These are phyloP conservation scores for Nothophytophthora sp. DNA, from an alignment of 352 stramenopile genomes.

Conservation along the genomic window DNA sequence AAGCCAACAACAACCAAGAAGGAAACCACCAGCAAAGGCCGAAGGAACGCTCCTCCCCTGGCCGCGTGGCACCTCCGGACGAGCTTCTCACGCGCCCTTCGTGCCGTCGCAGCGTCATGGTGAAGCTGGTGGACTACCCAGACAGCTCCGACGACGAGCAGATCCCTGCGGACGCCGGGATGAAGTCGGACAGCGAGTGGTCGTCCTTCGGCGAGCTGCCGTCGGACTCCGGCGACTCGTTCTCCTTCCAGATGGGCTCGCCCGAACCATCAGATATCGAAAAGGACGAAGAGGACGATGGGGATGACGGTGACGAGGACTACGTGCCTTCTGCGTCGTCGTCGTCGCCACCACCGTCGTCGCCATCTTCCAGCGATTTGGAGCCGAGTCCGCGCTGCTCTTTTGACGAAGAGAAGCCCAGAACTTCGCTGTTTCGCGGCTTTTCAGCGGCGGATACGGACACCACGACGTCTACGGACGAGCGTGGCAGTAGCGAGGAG, in stretches of 20 bases:
- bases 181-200: slow-evolving; percentile 18
- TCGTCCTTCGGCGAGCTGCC: slow-evolving; percentile 32
- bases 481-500: background rate
- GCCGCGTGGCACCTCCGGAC: no score
- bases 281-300: slow-evolving; percentile 1
- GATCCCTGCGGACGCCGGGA: slow-evolving; percentile 12
- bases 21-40: no score
- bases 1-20: no score
- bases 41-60: slow-evolving; percentile 18
- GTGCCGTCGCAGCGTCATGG: no score
- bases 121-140: slow-evolving; percentile 53
- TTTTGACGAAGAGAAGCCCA: background rate
- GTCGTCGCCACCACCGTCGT: background rate
- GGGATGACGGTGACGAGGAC: slow-evolving; percentile 26
- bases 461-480: background rate
- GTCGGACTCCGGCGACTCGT: slow-evolving; percentile 27
- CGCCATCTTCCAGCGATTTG: background rate
- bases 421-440: background rate
- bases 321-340: slow-evolving; percentile 27
- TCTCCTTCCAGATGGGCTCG: slow-evolving; percentile 27
- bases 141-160: slow-evolving; percentile 49
- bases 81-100: no score
- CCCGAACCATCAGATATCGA: slow-evolving; percentile 2
- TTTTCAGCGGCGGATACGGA: background rate
- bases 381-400: background rate